Evolutionary conservation across 495 filamentous ascomycete species (phyloP).

Genomic region (Halenospora varia): DNA sequence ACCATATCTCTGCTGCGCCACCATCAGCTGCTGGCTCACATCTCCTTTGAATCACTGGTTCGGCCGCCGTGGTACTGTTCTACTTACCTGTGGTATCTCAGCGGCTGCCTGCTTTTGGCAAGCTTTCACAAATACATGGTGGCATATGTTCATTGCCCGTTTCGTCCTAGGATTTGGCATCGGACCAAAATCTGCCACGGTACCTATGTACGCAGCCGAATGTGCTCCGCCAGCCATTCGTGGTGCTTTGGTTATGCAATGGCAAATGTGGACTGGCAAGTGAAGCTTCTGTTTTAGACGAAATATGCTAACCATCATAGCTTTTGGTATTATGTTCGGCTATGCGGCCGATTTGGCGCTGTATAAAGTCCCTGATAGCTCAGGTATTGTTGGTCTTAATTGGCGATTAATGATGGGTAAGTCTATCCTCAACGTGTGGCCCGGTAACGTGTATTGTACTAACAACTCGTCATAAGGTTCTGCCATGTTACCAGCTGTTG

Average conservation of each 20-base stretch:
- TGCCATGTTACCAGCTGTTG: constrained; percentile 66
- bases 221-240: constrained; percentile 67
- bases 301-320: background rate
- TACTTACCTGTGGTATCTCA: constrained; percentile 65
- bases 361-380: constrained; percentile 51
- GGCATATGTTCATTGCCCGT: constrained; percentile 64
- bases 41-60: constrained; percentile 74
- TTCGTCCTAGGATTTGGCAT: constrained; percentile 74
- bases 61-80: constrained; percentile 80
- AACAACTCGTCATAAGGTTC: constrained; percentile 40
- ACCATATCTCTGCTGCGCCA: constrained; percentile 74
- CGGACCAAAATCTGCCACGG: constrained; percentile 76
- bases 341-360: constrained; percentile 72
- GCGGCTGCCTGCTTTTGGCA: constrained; percentile 74
- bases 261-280: constrained; percentile 57
- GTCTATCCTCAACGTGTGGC: background rate
- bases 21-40: constrained; percentile 80
- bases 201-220: constrained; percentile 77
- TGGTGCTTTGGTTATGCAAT: constrained; percentile 77
- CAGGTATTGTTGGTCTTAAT: constrained; percentile 60
- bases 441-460: no score
- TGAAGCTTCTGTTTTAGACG: background rate
- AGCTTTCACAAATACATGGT: constrained; percentile 70
- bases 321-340: constrained; percentile 40
- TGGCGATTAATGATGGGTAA: constrained; percentile 78